These are phyloP conservation scores for Fusarium clavum DNA, from an alignment of 2,329 filamentous ascomycete genomes.

Conservation along the genomic window DNA sequence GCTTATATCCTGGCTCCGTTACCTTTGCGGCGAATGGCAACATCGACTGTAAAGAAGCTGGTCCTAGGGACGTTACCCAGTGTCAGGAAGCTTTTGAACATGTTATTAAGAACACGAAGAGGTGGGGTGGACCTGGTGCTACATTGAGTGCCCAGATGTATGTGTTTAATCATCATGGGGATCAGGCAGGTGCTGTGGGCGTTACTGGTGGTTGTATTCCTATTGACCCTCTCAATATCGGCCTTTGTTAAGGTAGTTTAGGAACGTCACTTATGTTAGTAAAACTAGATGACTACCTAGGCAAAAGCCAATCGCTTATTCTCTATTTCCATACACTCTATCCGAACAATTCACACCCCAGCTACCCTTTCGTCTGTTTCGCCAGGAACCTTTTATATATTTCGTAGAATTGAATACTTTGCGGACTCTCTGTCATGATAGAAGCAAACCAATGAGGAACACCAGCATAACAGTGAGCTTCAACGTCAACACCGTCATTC, in stretches of 20 bases:
- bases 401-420: slow-evolving; percentile 16
- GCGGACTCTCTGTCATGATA: not conserved
- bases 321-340: not conserved
- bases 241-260: too few species aligned
- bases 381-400: slow-evolving; percentile 20
- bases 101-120: too few species aligned
- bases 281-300: too few species aligned
- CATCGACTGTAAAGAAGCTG: not conserved
- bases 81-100: not conserved
- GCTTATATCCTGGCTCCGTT: not conserved
- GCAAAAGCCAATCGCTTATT: too few species aligned
- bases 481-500: slow-evolving; percentile 21
- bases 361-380: not conserved
- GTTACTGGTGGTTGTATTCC: not conserved
- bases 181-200: not conserved
- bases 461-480: slow-evolving; percentile 35
- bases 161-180: not conserved
- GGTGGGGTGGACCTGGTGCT: not conserved
- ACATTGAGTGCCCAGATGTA: not conserved
- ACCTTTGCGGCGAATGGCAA: not conserved
- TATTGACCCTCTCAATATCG: not conserved
- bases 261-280: too few species aligned
- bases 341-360: too few species aligned
- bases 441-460: slow-evolving; percentile 42
- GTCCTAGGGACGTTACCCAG: not conserved